Conservation (phyloP, 176 grass and related monocot genomes). For the Phoenix dactylifera region DNA sequence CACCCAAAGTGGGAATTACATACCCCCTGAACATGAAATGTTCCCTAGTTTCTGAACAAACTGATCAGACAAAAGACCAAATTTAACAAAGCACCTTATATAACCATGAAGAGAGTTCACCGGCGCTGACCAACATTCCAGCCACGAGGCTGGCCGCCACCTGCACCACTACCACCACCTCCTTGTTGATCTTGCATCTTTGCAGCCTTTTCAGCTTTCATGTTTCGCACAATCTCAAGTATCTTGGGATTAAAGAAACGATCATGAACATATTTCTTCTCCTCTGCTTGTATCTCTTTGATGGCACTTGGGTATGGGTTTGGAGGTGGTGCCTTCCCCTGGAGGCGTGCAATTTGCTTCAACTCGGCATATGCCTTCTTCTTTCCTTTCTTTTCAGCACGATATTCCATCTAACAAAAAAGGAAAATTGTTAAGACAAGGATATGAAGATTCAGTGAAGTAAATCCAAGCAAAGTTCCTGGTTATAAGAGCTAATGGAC, state of each 20-base stretch:
- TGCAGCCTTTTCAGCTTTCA: constrained; percentile 53
- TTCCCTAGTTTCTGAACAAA: too few species aligned
- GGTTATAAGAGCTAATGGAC: too few species aligned
- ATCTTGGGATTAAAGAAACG: constrained; percentile 71
- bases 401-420: constrained; percentile 63
- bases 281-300: constrained; percentile 84
- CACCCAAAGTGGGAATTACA: too few species aligned
- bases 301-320: constrained; percentile 83
- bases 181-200: constrained; percentile 26
- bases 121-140: not conserved
- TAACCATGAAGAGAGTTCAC: not conserved
- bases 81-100: too few species aligned
- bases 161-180: constrained; percentile 1
- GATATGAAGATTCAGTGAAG: too few species aligned
- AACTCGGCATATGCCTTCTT: constrained; percentile 81
- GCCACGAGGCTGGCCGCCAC: not conserved
- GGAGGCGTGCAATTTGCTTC: constrained; percentile 42
- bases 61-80: too few species aligned
- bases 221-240: constrained; percentile 70
- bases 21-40: too few species aligned
- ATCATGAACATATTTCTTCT: constrained; percentile 64
- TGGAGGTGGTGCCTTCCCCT: constrained; percentile 58
- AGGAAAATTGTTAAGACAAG: not conserved
- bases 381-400: constrained; percentile 64
- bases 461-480: too few species aligned